Conservation (phyloP, 306 rosid genomes). For the Benincasa hispida region DNA sequence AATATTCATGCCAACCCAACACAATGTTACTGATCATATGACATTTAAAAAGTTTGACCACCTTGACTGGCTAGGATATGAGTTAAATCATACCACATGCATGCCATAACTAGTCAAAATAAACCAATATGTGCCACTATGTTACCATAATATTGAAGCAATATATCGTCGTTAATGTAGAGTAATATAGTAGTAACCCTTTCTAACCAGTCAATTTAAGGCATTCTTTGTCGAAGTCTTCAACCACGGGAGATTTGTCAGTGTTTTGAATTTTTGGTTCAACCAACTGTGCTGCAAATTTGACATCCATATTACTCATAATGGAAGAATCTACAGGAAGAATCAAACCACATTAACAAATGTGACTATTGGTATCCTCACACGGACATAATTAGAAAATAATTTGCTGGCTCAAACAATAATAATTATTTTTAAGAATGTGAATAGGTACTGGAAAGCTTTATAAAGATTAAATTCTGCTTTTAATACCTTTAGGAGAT, state of each 20-base stretch:
- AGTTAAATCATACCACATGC: neutral
- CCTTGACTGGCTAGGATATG: neutral
- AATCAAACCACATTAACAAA: neutral
- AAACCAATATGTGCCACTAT: neutral
- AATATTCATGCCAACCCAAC: neutral
- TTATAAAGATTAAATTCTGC: neutral
- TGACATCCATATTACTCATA: conserved; percentile 1
- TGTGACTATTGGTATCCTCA: neutral
- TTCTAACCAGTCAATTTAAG: conserved; percentile 16
- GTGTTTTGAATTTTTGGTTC: conserved; percentile 16
- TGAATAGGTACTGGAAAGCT: neutral
- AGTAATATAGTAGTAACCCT: neutral
- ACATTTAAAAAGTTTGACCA: neutral
- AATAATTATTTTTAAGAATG: neutral
- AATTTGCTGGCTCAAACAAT: neutral
- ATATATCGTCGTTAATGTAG: neutral
- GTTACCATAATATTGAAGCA: neutral
- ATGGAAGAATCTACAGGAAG: conserved; percentile 7
- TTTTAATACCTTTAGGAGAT: neutral
- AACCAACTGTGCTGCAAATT: neutral
- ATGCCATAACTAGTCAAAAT: neutral
- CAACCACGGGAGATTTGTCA: conserved; percentile 17
- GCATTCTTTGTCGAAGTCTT: conserved; percentile 11
- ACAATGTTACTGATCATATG: neutral
- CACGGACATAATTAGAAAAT: neutral